phyloP scores from a whole-genome alignment of 345 rosid species.

The Turnera subulata region DNA sequence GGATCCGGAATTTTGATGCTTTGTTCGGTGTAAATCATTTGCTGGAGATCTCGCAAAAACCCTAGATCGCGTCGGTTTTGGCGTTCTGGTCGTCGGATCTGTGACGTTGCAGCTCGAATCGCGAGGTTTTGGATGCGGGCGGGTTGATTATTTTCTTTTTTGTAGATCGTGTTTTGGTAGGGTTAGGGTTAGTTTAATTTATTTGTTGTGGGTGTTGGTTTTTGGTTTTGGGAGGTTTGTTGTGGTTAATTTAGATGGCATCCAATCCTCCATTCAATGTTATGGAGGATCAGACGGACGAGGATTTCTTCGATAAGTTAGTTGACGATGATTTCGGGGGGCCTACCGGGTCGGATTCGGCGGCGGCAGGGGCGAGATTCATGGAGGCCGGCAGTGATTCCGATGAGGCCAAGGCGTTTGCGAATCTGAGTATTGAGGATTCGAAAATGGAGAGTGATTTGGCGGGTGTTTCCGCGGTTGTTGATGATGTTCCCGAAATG shows the following conservation, averaged over 20 bases:
- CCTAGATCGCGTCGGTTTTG: slow-evolving; percentile 9
- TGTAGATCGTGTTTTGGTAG: slow-evolving; percentile 17
- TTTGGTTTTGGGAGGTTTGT: not conserved
- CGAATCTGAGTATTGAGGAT: slow-evolving; percentile 51
- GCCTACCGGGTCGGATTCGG: slow-evolving; percentile 13
- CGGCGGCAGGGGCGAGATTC: not conserved
- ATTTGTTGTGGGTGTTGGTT: slow-evolving; percentile 2
- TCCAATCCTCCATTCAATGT: slow-evolving; percentile 59
- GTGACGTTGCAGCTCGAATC: slow-evolving; percentile 29
- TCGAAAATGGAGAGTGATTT: slow-evolving; percentile 19
- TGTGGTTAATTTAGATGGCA: slow-evolving; percentile 50
- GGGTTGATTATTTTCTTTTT: slow-evolving; percentile 10
- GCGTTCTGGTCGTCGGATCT: slow-evolving; percentile 39
- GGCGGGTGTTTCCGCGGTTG: slow-evolving; percentile 19
- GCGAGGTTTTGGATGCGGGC: slow-evolving; percentile 11
- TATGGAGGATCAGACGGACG: slow-evolving; percentile 97
- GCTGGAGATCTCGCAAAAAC: too few relatives aligned
- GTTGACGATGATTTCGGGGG: slow-evolving; percentile 59
- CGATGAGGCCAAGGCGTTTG: slow-evolving; percentile 52
- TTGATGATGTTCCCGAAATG: slow-evolving; percentile 5
- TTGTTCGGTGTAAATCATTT: too few relatives aligned
- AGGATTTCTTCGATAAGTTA: slow-evolving; percentile 92
- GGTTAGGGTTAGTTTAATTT: slow-evolving; percentile 15
- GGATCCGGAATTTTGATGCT: too few relatives aligned
- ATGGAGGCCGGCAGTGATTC: slow-evolving; percentile 44